These are phyloP conservation scores for Lyophyllum shimeji DNA, from an alignment of 768 basidiomycete genomes.

Conservation along the genomic window DNA sequence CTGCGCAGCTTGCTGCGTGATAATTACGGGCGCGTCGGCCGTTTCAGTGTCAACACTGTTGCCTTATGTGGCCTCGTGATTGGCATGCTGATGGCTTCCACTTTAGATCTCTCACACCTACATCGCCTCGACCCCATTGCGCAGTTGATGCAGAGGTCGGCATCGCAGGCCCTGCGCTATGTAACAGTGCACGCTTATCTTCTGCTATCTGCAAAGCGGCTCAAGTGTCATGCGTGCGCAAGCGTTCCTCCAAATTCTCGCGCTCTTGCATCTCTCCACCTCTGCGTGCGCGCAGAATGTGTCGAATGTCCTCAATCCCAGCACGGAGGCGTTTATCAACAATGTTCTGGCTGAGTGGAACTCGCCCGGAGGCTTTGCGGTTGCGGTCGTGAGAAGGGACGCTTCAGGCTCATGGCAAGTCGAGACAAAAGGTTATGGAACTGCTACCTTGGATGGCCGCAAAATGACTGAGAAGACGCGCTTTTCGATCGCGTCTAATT, in stretches of 20 bases:
- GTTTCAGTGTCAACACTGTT: no score
- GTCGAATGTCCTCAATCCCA: slow-evolving; percentile 12
- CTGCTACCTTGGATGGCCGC: slow-evolving; percentile 17
- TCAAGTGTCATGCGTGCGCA: neutral
- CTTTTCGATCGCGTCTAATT: slow-evolving; percentile 27
- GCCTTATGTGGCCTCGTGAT: no score
- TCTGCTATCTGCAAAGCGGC: neutral
- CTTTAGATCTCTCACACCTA: no score
- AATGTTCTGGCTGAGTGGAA: slow-evolving; percentile 23
- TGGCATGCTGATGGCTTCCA: no score
- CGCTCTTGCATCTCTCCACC: neutral
- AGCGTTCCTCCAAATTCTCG: neutral
- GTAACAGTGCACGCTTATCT: neutral
- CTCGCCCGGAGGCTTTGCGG: slow-evolving; percentile 24
- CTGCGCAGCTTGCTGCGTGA: no score
- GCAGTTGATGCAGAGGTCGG: neutral
- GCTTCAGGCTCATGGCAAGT: slow-evolving; percentile 22
- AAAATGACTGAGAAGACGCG: slow-evolving; percentile 22
- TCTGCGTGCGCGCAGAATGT: neutral
- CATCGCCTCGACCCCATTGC: no score
- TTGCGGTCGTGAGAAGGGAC: slow-evolving; percentile 25
- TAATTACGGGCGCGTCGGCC: no score
- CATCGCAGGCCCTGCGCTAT: neutral
- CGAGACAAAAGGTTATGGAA: slow-evolving; percentile 28
- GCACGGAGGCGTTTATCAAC: slow-evolving; percentile 21